Evolutionary conservation across 2,329 filamentous ascomycete species (phyloP).

Genomic region (Penicillium hesseltinei): DNA sequence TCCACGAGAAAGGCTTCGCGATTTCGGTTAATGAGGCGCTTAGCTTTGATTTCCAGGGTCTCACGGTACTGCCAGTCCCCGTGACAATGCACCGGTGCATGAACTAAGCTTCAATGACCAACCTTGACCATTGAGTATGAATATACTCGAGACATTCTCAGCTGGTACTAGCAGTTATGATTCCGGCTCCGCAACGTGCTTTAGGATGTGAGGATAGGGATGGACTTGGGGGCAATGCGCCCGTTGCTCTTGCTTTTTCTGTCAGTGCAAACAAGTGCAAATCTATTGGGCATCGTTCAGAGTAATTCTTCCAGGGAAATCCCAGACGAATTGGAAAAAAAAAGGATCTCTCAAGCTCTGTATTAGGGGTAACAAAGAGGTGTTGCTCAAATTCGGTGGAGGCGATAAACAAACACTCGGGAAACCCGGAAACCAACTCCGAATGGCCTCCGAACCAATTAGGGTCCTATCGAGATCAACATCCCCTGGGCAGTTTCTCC

Average conservation of each 20-base stretch:
- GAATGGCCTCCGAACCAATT: not conserved
- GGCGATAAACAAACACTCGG: not conserved
- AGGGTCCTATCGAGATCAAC: not conserved
- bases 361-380: not conserved
- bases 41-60: not conserved
- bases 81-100: not conserved
- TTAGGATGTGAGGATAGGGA: not conserved
- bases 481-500: not conserved
- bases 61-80: not conserved
- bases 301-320: not conserved
- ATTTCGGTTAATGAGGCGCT: not conserved
- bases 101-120: not conserved
- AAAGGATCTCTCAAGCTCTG: not conserved
- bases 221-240: not conserved
- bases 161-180: not conserved
- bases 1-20: too few relatives aligned
- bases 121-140: too few relatives aligned
- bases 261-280: not conserved
- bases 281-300: not conserved
- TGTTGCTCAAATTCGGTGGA: not conserved
- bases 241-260: not conserved
- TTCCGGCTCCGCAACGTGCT: not conserved
- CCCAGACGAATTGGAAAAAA: not conserved
- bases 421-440: not conserved
- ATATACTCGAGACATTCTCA: not conserved